phyloP scores from a whole-genome alignment of 2,329 filamentous ascomycete genomes.

The Ceratocystis destructans region DNA sequence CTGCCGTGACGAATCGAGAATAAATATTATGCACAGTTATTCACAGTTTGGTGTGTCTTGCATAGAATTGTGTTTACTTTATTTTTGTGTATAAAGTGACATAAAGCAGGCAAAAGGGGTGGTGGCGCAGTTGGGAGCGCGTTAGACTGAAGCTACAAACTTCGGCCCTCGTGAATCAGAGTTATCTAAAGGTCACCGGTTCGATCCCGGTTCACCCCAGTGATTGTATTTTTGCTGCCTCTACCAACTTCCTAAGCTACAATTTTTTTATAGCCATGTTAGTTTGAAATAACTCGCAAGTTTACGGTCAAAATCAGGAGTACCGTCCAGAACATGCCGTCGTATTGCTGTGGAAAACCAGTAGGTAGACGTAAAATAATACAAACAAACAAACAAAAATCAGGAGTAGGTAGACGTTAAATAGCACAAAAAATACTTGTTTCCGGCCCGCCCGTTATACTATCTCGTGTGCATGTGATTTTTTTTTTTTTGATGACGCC shows the following conservation, averaged over 20 bases:
- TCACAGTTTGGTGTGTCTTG: background rate
- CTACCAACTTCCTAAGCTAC: background rate
- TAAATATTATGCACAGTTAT: background rate
- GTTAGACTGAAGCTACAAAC: constrained; percentile 19
- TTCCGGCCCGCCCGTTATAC: background rate
- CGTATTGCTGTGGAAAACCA: no score
- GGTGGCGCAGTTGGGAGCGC: constrained; percentile 20
- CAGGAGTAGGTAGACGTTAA: no score
- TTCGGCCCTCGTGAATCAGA: constrained; percentile 15
- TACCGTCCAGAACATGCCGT: no score
- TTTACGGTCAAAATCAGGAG: no score
- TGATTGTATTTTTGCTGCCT: background rate
- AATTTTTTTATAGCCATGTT: background rate
- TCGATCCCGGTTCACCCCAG: constrained; percentile 19
- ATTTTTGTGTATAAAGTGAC: no score
- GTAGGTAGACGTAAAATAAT: no score
- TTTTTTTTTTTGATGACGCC: no score
- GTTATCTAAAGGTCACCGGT: constrained; percentile 20
- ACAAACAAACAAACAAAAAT: no score
- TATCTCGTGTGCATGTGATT: background rate
- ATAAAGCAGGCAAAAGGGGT: background rate
- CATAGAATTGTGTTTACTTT: background rate
- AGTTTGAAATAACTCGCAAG: no score
- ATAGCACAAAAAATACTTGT: background rate
- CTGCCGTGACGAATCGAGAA: background rate